Evolutionary conservation across 176 grass and related monocot genomes (phyloP).

Genomic region (Puya raimondii): DNA sequence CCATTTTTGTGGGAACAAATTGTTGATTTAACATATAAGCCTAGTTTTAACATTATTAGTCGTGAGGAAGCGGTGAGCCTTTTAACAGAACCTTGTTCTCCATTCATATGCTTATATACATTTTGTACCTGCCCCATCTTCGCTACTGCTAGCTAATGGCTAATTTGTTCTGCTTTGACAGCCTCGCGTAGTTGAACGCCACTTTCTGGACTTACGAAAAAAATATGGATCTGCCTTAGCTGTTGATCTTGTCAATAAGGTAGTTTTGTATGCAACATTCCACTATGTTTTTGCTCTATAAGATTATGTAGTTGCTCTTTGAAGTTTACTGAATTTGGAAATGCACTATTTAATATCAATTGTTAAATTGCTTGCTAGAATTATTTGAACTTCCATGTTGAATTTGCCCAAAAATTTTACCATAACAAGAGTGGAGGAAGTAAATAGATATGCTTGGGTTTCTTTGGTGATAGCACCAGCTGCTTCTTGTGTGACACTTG

Average conservation of each 20-base stretch:
- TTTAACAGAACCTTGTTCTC: slow-evolving; percentile 19
- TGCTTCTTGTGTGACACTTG: too few relatives aligned
- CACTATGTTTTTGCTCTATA: not conserved
- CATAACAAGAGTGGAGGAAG: too few relatives aligned
- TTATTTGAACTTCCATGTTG: too few relatives aligned
- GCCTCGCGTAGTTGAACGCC: slow-evolving; percentile 67
- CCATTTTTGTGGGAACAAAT: slow-evolving; percentile 95
- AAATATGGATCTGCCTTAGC: slow-evolving; percentile 86
- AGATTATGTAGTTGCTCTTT: not conserved
- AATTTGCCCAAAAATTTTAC: too few relatives aligned
- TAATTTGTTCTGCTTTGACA: slow-evolving; percentile 27
- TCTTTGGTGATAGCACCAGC: too few relatives aligned
- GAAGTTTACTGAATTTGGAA: not conserved
- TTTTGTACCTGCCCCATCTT: slow-evolving; percentile 11
- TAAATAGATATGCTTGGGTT: too few relatives aligned
- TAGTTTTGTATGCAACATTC: slow-evolving; percentile 25
- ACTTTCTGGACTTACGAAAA: slow-evolving; percentile 76
- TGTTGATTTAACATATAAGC: slow-evolving; percentile 98
- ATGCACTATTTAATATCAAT: not conserved
- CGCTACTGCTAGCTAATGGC: not conserved
- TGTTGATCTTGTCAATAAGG: slow-evolving; percentile 90
- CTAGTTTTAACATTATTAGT: slow-evolving; percentile 74
- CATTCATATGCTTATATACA: slow-evolving; percentile 12
- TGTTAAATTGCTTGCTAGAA: too few relatives aligned
- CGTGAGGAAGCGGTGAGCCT: slow-evolving; percentile 65